A percentile compares a stretch with the other conserved stretches of the same genome.
phyloP scores from a whole-genome alignment of 805 yeast species.

The Candida boleticola region DNA sequence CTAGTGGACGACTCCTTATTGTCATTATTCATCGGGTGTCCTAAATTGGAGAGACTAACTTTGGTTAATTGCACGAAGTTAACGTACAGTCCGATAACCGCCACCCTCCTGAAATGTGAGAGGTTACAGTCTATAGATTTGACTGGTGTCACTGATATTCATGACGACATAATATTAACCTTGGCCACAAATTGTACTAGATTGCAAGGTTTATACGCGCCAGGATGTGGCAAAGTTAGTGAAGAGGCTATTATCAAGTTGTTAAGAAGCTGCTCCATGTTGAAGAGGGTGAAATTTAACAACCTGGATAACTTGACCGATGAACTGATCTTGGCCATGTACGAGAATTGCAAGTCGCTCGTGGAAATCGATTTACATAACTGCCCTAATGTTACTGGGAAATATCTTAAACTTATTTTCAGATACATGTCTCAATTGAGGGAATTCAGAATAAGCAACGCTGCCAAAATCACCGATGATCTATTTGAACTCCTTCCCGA shows the following conservation, averaged over 20 bases:
- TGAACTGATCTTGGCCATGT: constrained; percentile 55
- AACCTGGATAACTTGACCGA: constrained; percentile 69
- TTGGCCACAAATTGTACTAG: constrained; percentile 71
- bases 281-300: constrained; percentile 80
- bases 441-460: constrained; percentile 79
- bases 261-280: constrained; percentile 62
- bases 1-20: constrained; percentile 65
- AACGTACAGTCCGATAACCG: constrained; percentile 57
- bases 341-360: constrained; percentile 69
- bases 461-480: constrained; percentile 64
- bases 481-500: constrained; percentile 56
- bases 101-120: constrained; percentile 61
- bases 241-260: constrained; percentile 61
- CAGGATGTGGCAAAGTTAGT: constrained; percentile 73
- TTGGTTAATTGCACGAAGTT: constrained; percentile 75
- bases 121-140: constrained; percentile 82
- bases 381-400: constrained; percentile 70
- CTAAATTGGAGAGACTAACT: constrained; percentile 79
- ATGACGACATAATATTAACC: constrained; percentile 65
- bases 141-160: constrained; percentile 65
- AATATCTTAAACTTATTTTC: constrained; percentile 56
- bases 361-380: constrained; percentile 90
- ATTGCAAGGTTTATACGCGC: constrained; percentile 87
- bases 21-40: constrained; percentile 61
- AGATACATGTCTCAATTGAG: constrained; percentile 66